A percentile compares a stretch with the other conserved stretches of the same genome.
Conservation (phyloP, 495 filamentous ascomycete genomes). For the Neurospora sp. region DNA sequence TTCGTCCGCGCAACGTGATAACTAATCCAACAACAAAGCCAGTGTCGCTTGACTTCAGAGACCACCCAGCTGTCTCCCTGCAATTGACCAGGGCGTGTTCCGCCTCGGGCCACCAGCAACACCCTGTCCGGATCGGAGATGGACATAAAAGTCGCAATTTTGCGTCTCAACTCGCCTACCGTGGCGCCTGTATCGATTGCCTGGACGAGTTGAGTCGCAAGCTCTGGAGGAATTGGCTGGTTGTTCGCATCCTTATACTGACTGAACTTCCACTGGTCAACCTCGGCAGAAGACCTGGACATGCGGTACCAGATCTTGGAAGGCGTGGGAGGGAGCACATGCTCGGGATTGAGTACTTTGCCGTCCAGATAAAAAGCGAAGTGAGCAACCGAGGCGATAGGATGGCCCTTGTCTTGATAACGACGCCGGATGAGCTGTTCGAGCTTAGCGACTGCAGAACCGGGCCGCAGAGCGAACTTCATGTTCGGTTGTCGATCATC, state of each 20-base stretch:
- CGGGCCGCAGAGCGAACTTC: not conserved
- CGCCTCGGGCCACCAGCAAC: slow-evolving; percentile 19
- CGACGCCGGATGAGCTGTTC: slow-evolving; percentile 3
- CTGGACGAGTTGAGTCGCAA: slow-evolving; percentile 5
- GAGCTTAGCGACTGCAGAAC: slow-evolving; percentile 1
- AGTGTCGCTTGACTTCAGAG: slow-evolving; percentile 15
- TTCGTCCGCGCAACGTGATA: slow-evolving; percentile 12
- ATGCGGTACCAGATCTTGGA: slow-evolving; percentile 14
- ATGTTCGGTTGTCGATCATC: slow-evolving; percentile 5
- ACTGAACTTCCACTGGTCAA: slow-evolving; percentile 14
- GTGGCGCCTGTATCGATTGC: slow-evolving; percentile 17
- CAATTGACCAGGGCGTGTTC: slow-evolving; percentile 19
- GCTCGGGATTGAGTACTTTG: not conserved
- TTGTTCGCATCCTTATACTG: slow-evolving; percentile 11
- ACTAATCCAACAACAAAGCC: slow-evolving; percentile 26
- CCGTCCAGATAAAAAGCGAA: slow-evolving; percentile 7
- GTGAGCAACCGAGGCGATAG: slow-evolving; percentile 1
- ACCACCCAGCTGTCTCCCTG: slow-evolving; percentile 26
- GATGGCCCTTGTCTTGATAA: not conserved
- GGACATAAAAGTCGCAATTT: slow-evolving; percentile 8
- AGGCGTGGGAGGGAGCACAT: not conserved
- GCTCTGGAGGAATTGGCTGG: slow-evolving; percentile 1
- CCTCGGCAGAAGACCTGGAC: not conserved
- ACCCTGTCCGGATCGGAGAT: slow-evolving; percentile 18
- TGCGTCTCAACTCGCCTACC: slow-evolving; percentile 9